phyloP scores from a whole-genome alignment of 169 alveolate genomes.

The Plasmodium knowlesi region DNA sequence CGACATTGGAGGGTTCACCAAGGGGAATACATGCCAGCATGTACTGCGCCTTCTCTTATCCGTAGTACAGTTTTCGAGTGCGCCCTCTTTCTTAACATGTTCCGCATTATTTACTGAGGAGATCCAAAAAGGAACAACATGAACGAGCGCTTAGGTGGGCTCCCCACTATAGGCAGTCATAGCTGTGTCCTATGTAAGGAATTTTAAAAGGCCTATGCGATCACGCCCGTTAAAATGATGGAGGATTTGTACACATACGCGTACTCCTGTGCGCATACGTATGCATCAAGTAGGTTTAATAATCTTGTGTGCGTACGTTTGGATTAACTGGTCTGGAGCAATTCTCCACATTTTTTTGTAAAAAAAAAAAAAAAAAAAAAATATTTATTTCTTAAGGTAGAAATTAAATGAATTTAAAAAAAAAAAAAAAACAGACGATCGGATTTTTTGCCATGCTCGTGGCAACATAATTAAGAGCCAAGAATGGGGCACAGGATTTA shows the following conservation, averaged over 20 bases:
- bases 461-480: constrained; percentile 8
- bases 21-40: not conserved
- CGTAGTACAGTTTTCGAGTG: not conserved
- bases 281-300: not conserved
- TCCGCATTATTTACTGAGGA: not conserved
- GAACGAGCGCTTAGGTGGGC: not conserved
- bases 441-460: not conserved
- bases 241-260: not conserved
- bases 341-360: not conserved
- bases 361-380: not conserved
- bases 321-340: not conserved
- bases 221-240: not conserved
- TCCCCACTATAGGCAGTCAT: not conserved
- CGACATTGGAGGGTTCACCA: not conserved
- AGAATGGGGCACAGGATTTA: not conserved
- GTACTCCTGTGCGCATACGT: not conserved
- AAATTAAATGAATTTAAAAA: not conserved
- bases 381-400: not conserved
- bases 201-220: not conserved
- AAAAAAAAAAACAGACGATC: not conserved
- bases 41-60: not conserved
- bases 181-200: not conserved
- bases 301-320: not conserved
- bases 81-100: not conserved
- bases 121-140: not conserved